phyloP scores from a whole-genome alignment of 1,284 basidiomycete species.

The Ganoderma leucocontextum region DNA sequence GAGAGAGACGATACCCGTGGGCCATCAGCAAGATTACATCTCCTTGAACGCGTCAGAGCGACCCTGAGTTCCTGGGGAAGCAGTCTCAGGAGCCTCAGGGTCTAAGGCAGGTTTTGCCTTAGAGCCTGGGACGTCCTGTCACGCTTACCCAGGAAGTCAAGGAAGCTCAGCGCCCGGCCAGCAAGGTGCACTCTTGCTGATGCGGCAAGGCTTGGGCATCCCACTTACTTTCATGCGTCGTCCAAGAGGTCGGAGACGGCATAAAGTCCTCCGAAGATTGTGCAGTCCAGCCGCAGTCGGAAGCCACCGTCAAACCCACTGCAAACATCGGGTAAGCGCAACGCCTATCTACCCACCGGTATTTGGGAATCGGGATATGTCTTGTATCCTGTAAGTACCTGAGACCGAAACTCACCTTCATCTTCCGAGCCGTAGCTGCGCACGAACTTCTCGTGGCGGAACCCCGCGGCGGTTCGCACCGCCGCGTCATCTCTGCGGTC shows the following conservation, averaged over 20 bases:
- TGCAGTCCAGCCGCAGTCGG: slow-evolving; percentile 4
- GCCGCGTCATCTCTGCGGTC: slow-evolving; percentile 6
- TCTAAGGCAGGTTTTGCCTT: no score
- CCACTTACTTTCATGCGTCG: slow-evolving; percentile 4
- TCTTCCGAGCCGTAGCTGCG: slow-evolving; percentile 6
- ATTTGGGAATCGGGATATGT: background rate
- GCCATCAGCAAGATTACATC: no score
- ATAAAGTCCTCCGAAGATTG: slow-evolving; percentile 4
- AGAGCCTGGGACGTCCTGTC: no score
- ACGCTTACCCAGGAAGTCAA: no score
- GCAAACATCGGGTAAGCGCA: background rate
- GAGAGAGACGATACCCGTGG: background rate
- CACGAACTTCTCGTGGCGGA: slow-evolving; percentile 4
- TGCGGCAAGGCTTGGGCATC: background rate
- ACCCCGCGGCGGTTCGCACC: background rate
- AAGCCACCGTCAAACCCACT: slow-evolving; percentile 2
- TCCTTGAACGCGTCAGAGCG: no score
- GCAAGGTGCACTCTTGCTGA: no score
- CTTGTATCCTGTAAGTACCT: background rate
- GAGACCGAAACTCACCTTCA: background rate
- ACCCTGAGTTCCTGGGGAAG: no score
- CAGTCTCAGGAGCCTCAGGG: no score
- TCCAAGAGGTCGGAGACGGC: background rate
- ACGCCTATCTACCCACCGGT: background rate
- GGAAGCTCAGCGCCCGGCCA: no score